Evolutionary conservation across 495 filamentous ascomycete species (phyloP), one percentile per base, ranked within the genome.

Genomic region (Bathelium albidoporum): DNA sequence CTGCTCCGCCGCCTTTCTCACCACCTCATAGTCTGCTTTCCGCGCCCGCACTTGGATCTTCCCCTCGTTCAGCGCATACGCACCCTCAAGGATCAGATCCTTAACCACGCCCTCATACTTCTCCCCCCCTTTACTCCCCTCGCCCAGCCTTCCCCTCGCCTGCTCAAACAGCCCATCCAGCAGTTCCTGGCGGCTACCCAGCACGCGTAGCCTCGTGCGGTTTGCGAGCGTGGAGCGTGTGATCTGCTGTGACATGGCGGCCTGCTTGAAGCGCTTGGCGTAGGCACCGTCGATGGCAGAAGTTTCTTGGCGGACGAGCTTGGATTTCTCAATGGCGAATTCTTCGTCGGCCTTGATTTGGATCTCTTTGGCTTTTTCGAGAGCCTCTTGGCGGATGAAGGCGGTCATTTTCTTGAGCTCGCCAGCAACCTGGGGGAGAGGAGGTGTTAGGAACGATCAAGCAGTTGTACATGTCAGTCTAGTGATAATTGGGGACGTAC

Each of bases 351-450:
- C 95, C 77, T 97, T 97, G 77, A 97, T 85, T 67, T 90, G 82
- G 79, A 99, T 97, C 76, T 99, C 95, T 72, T 85, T 85, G 69
- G 92, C 91, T 79, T 99, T 99, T 74, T 99, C 95, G 41, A 86
- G 79, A 28, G 95, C 95, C 82, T 99, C 95, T 79, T 97, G 92
- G 74, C 88, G 88, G 85, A 99, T 99, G 88, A 99, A 99, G 74
- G 92, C 90, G 53, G 95, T 97, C 95, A 99, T 99, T 82, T 99
- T 99, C 81, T 87, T 89, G 74, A 99, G 89, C 83, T 99, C 95
- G 75, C 84, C 83, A 72, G 86, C 83, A 78, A 99, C 93, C 92
- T 97, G n/a, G n/a, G n/a, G n/a, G n/a, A n/a, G n/a, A n/a, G n/a
- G n/a, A n/a, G n/a, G n/a, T n/a, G n/a, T n/a, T n/a, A n/a, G n/a